Evolutionary conservation across 371 early-diverging fungal species (phyloP), one percentile per base, ranked within the genome.

Genomic region (Mortierella sp.): DNA sequence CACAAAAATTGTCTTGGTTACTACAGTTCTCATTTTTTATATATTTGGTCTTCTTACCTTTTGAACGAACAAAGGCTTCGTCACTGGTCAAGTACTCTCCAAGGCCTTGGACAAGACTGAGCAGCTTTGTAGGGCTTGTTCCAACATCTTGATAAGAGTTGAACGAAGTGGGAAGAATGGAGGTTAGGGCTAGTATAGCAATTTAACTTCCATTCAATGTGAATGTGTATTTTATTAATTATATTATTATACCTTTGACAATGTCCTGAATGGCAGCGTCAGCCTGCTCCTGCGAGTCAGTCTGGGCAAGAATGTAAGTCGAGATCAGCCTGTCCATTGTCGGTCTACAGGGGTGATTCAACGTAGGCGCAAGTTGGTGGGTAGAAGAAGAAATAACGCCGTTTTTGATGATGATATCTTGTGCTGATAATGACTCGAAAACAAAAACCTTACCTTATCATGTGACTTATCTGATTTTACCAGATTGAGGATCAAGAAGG

Each of bases 21-120:
- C 36, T 21, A 32, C 2, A 53, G 53, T 19, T 19, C 9, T 9
- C 10, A 21, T 9, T 16, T 36, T 36, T 36, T 36, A 36, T 36
- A 36, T 36, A 36, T 6, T 36, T 36, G 36, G 33, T 32, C n/a
- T 16, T 5, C 19, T 45, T 86, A 89, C 97, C 98, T 87, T 94
- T 94, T 36, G 96, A 94, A 61, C 98, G 92, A 32, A 91, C 85
- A 71, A 89, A 91, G 33, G 94, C 92, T 63, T 97, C 97, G 11
- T 93, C 92, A 80, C 89, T 92, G 2, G 95, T 95, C 60, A 97
- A 82, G 59, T 91, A 90, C 59, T 91, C 88, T 8, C 94, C 96
- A 52, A 97, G 89, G 38, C 87, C 84, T 78, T 95, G 94, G 33
- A 98, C 96, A 16, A 97, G 85, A 66, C 84, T 86, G 40, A 96